Percentiles rank a stretch among this genome's conserved stretches.
Evolutionary conservation across 2,329 filamentous ascomycete species (phyloP).

Genomic region (Drechslerella coelobrocha): DNA sequence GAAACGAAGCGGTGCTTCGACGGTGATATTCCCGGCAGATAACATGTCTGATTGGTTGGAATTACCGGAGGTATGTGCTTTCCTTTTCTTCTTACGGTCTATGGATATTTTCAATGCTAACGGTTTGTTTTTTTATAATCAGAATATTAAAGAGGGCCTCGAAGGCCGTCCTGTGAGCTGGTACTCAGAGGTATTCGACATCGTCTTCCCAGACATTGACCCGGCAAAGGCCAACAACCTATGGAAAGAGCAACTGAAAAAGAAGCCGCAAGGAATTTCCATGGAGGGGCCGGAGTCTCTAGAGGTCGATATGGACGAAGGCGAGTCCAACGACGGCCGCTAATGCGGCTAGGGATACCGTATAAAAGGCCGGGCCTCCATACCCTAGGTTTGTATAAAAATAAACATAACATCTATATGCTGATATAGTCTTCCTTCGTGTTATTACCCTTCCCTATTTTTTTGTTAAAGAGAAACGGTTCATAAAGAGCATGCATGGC

Average conservation of each 20-base stretch:
- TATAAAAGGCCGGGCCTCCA: neutral
- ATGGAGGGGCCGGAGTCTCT: slow-evolving; percentile 30
- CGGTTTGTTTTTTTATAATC: neutral
- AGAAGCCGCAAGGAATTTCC: slow-evolving; percentile 29
- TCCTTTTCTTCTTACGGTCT: slow-evolving; percentile 14
- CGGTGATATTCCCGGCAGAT: slow-evolving; percentile 91
- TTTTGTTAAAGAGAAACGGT: neutral
- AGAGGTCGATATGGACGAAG: slow-evolving; percentile 46
- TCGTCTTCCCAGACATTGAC: slow-evolving; percentile 86
- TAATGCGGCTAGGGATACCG: slow-evolving; percentile 29
- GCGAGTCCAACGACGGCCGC: slow-evolving; percentile 30
- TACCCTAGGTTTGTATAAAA: slow-evolving; percentile 38
- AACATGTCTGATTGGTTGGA: slow-evolving; percentile 98
- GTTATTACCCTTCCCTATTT: neutral
- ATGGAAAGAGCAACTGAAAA: slow-evolving; percentile 70
- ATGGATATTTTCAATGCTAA: neutral
- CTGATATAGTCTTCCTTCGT: neutral
- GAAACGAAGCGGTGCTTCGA: slow-evolving; percentile 86
- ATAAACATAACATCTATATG: neutral
- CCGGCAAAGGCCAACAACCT: slow-evolving; percentile 72
- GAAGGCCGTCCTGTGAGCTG: slow-evolving; percentile 89
- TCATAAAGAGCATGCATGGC: slow-evolving; percentile 28
- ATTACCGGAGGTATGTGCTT: slow-evolving; percentile 80
- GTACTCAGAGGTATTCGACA: slow-evolving; percentile 91
- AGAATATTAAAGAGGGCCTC: slow-evolving; percentile 98